phyloP scores from a whole-genome alignment of 2,329 filamentous ascomycete genomes.

The Aureobasidium sp. region DNA sequence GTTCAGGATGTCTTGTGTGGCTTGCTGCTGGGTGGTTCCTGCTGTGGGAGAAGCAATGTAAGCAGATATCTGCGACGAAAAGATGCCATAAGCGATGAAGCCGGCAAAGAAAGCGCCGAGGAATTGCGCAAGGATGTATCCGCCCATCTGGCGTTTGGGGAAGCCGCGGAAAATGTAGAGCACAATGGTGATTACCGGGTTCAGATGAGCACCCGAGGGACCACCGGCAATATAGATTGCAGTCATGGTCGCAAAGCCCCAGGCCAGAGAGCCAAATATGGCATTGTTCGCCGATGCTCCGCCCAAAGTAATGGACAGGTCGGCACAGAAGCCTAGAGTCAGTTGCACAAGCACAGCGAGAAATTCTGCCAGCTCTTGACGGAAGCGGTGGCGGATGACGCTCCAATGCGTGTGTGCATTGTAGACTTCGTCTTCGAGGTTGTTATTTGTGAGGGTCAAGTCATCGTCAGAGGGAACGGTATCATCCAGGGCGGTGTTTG shows the following conservation, averaged over 20 bases:
- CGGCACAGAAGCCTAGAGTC: conserved; percentile 9
- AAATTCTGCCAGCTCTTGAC: conserved; percentile 8
- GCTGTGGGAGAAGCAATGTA: conserved; percentile 23
- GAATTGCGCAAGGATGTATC: conserved; percentile 48
- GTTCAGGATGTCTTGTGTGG: conserved; percentile 29
- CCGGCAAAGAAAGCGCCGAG: conserved; percentile 46
- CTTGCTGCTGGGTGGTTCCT: conserved; percentile 36
- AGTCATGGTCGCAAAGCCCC: conserved; percentile 37
- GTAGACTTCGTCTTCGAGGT: conserved; percentile 11
- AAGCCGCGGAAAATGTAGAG: conserved; percentile 45
- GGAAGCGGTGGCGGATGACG: conserved; percentile 3
- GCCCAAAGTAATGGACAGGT: not conserved
- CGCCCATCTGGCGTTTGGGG: conserved; percentile 44
- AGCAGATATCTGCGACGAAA: conserved; percentile 32
- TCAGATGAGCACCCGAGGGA: conserved; percentile 43
- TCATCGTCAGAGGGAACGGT: not conserved
- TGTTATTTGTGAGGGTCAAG: not conserved
- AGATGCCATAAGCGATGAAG: conserved; percentile 41
- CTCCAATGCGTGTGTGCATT: conserved; percentile 11
- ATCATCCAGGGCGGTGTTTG: not conserved
- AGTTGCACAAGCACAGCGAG: conserved; percentile 10
- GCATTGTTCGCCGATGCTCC: conserved; percentile 20
- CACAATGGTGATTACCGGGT: conserved; percentile 39
- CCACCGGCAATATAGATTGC: conserved; percentile 41
- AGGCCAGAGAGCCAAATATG: conserved; percentile 35